Base-by-base conservation (phyloP, 192 early-diverging fungal species). In the Umbelopsis sp. region DNA sequence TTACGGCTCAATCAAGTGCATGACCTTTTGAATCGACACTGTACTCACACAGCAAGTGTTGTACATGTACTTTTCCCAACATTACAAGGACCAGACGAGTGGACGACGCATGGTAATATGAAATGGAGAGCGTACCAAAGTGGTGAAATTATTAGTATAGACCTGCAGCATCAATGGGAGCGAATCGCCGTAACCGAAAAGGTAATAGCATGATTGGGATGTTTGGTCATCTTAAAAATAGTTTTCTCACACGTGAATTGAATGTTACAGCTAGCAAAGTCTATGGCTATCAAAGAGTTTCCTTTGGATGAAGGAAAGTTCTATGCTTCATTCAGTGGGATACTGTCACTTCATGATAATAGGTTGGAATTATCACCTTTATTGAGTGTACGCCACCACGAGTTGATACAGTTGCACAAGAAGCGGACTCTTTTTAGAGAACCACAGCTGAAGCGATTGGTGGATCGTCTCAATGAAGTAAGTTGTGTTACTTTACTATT, bases 141-240 rank as follows among this genome's bases (percentile, higher is more conserved):
- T n/a, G 73, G 73, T 2, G 68, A 75, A 3, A 36, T 75, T 21
- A 54, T 75, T 21, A 59, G 36, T 31, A 50, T 75, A 38, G 68
- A 75, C 38, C 41, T 75, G 20, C 56, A 75, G 20, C 56, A 69
- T 22, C 43, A 65, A 69, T 75, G 73, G 73, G 73, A 75, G 50
- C 45, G 36, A 4, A 47, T 75, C 2, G 45, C 68, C 20, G 56
- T 75, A 25, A 69, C 67, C 25, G 73, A 75, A 75, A 75, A 70
- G 73, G 73, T 75, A 74, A 25, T 20, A 65, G 20, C 12, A 59
- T 41, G 38, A 41, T 56, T n/a, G 2, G 9, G 3, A 43, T 3
- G 6, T 29, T 43, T 0, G 14, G 2, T 29, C 17, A n/a, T 8
- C 7, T 21, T n/a, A 2, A 34, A 62, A 62, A 36, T 62, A 34